phyloP scores from a whole-genome alignment of 2,329 filamentous ascomycete genomes.

The Colletotrichum incanum region DNA sequence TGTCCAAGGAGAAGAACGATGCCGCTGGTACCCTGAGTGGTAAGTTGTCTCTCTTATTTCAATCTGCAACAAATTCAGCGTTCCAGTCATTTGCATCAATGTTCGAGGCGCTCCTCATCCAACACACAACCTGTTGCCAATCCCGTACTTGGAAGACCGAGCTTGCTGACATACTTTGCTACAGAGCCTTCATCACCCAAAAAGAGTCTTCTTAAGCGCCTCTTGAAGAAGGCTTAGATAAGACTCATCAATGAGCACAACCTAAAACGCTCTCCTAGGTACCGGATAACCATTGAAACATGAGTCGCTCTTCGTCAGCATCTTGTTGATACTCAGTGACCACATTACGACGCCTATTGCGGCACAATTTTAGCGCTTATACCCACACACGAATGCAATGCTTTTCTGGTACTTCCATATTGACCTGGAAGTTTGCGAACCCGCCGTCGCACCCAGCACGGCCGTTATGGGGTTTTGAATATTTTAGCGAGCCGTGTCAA shows the following conservation, averaged over 20 bases:
- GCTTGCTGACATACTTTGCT: neutral
- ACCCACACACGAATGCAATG: neutral
- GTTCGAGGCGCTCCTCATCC: neutral
- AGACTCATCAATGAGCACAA: neutral
- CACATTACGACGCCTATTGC: slow-evolving; percentile 4
- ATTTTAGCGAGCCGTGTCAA: neutral
- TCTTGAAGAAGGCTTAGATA: slow-evolving; percentile 35
- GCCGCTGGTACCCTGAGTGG: slow-evolving; percentile 12
- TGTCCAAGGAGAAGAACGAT: slow-evolving; percentile 38
- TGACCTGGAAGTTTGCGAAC: neutral
- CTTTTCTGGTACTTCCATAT: neutral
- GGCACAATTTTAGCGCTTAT: neutral
- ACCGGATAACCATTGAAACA: neutral
- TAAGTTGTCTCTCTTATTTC: neutral
- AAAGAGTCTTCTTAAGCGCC: slow-evolving; percentile 37
- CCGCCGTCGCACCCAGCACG: neutral
- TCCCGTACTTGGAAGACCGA: neutral
- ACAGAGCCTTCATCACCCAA: slow-evolving; percentile 23
- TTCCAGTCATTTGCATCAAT: neutral
- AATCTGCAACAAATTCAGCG: neutral
- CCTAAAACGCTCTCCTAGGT: neutral
- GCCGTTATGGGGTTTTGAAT: neutral
- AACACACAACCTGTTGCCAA: neutral
- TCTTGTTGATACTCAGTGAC: neutral
- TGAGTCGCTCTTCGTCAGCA: neutral